phyloP scores from a whole-genome alignment of 768 basidiomycete species.

The Boletus rubropictus region DNA sequence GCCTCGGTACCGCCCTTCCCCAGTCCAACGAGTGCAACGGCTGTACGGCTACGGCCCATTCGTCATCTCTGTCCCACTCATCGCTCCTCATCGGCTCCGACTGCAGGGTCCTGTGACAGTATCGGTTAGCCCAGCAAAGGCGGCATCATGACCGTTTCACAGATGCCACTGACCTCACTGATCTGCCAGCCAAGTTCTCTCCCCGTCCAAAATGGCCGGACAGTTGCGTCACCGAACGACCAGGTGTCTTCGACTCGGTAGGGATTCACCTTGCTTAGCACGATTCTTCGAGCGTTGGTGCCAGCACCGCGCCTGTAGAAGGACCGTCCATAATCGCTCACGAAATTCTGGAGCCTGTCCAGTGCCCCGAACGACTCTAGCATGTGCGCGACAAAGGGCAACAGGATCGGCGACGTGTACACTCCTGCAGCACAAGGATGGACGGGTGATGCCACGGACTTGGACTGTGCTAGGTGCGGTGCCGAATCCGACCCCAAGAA shows the following conservation, averaged over 20 bases:
- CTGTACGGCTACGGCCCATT: background rate
- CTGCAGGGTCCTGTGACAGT: conserved; percentile 3
- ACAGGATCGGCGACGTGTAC: conserved; percentile 88
- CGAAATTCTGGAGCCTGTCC: conserved; percentile 76
- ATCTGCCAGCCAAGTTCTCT: conserved; percentile 74
- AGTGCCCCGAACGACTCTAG: conserved; percentile 85
- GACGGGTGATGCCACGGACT: conserved; percentile 64
- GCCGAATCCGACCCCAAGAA: conserved; percentile 98
- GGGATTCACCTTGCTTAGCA: conserved; percentile 37
- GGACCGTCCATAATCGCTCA: conserved; percentile 65
- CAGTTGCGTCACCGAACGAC: conserved; percentile 38
- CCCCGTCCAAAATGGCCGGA: conserved; percentile 88
- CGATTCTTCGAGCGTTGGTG: conserved; percentile 34
- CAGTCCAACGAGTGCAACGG: background rate
- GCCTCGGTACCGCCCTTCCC: conserved; percentile 18
- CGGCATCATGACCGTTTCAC: background rate
- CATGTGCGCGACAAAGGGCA: conserved; percentile 85
- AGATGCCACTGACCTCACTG: conserved; percentile 13
- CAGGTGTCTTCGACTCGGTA: conserved; percentile 46
- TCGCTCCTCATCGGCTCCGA: background rate
- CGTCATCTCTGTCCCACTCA: background rate
- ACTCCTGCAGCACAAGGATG: conserved; percentile 90
- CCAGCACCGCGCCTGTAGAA: conserved; percentile 58
- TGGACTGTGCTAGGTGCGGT: conserved; percentile 71
- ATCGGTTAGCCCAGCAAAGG: background rate